Conservation (phyloP, 129 eudicot genomes). For the Apium graveolens region DNA sequence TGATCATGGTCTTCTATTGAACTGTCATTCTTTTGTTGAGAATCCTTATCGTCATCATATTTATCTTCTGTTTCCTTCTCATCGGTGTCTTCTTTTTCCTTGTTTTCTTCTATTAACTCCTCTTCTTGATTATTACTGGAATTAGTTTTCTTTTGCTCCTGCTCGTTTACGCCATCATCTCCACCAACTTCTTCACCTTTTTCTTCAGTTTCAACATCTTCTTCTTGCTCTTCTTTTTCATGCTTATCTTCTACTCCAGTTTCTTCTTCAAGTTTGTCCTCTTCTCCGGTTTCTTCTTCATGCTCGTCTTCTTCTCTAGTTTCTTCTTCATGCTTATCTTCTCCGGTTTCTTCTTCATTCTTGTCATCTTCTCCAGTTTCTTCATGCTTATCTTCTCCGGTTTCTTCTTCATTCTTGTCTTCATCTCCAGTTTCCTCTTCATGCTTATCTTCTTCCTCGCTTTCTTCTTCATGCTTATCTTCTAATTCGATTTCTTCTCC, state of each 20-base stretch:
- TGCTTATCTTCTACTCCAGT: constrained; percentile 22
- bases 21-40: constrained; percentile 24
- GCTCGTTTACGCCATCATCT: constrained; percentile 41
- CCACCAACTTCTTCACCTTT: constrained; percentile 24
- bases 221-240: constrained; percentile 16
- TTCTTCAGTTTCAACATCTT: constrained; percentile 19
- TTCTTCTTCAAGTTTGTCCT: constrained; percentile 20
- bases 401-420: not conserved
- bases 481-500: constrained; percentile 4
- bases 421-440: not conserved
- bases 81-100: not conserved
- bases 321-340: constrained; percentile 10
- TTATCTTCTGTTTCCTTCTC: constrained; percentile 19
- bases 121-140: constrained; percentile 20
- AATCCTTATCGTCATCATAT: constrained; percentile 24
- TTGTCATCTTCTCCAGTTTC: constrained; percentile 6
- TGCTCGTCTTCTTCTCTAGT: not conserved
- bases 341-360: constrained; percentile 16
- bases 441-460: constrained; percentile 6
- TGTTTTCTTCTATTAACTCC: constrained; percentile 7
- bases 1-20: constrained; percentile 40
- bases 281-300: not conserved
- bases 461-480: constrained; percentile 16
- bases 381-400: not conserved
- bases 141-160: constrained; percentile 39